Evolutionary conservation across 129 eudicot genomes (phyloP).

Genomic region (Calendula officinalis): DNA sequence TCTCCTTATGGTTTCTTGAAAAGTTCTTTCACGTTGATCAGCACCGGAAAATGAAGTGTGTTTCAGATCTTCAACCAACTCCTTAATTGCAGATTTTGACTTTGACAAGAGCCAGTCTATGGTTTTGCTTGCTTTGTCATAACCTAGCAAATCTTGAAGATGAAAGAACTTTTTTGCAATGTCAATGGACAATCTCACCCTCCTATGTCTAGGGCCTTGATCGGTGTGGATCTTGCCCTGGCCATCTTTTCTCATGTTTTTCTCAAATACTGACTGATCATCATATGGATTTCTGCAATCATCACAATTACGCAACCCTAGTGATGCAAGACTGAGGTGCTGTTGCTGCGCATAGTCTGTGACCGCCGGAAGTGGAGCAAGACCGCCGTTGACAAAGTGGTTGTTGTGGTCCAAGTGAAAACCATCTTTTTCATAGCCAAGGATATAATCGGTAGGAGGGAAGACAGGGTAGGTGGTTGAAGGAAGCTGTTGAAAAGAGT

Average conservation of each 20-base stretch:
- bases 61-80: too few relatives aligned
- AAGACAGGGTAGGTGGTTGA: constrained; percentile 5
- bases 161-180: constrained; percentile 39
- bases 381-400: neutral
- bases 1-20: too few relatives aligned
- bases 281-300: constrained; percentile 13
- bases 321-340: too few relatives aligned
- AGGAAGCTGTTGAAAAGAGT: constrained; percentile 15
- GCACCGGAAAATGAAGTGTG: too few relatives aligned
- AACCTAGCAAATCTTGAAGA: constrained; percentile 44
- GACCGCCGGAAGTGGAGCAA: neutral
- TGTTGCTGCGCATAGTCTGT: neutral
- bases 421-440: constrained; percentile 8
- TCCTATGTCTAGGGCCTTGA: constrained; percentile 37
- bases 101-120: constrained; percentile 51
- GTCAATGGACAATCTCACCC: constrained; percentile 40
- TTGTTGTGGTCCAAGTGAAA: constrained; percentile 19
- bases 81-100: too few relatives aligned
- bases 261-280: constrained; percentile 25
- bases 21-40: too few relatives aligned
- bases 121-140: constrained; percentile 49
- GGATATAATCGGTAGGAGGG: constrained; percentile 14
- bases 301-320: neutral
- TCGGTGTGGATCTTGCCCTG: constrained; percentile 47
- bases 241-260: too few relatives aligned